These are phyloP conservation scores for Sedum album DNA, from an alignment of 164 flowering plant genomes.

Conservation along the genomic window DNA sequence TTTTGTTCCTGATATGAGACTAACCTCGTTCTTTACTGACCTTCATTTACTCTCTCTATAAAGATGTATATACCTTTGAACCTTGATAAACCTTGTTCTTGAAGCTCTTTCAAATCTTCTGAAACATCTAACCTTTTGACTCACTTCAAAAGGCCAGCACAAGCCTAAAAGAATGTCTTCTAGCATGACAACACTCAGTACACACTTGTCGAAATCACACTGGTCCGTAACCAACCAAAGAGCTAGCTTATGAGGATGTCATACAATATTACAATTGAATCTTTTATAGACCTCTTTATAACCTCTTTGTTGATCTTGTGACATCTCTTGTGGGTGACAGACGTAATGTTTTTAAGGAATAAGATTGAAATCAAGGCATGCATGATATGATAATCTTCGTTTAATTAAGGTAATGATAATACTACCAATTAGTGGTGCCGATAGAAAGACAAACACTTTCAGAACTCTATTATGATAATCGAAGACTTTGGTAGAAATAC, in stretches of 20 bases:
- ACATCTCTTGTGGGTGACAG: neutral
- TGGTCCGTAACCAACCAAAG: neutral
- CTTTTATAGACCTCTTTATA: neutral
- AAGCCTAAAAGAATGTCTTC: neutral
- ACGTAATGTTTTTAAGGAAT: constrained; percentile 5
- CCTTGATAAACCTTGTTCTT: too few species aligned
- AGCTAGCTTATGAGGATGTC: neutral
- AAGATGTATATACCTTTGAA: too few species aligned
- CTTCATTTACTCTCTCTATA: too few species aligned
- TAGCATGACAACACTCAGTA: neutral
- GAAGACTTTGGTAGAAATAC: neutral
- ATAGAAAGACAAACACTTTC: neutral
- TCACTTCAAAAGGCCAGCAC: neutral
- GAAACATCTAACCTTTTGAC: constrained; percentile 3
- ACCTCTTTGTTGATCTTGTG: constrained; percentile 1
- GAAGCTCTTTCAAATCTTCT: neutral
- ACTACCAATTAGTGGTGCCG: neutral
- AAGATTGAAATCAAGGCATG: constrained; percentile 4
- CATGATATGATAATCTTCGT: neutral
- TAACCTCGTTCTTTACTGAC: too few species aligned
- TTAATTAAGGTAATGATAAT: neutral
- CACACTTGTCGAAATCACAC: neutral
- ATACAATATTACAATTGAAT: neutral
- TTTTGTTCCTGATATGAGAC: too few species aligned
- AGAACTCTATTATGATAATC: neutral